phyloP scores from a whole-genome alignment of 352 stramenopile genomes.

The Phytophthora quininea region DNA sequence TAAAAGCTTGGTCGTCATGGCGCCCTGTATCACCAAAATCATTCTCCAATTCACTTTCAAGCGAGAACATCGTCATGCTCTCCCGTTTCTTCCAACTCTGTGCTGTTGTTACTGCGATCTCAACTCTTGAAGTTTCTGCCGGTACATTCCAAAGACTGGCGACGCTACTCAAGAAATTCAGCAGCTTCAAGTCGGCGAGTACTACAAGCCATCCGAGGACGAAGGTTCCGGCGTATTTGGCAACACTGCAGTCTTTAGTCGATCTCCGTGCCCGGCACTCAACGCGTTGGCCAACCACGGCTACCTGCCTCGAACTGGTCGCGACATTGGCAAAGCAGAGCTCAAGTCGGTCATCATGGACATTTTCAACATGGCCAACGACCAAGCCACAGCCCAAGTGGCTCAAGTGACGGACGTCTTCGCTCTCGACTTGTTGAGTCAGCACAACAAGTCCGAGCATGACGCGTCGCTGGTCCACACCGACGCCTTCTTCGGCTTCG shows the following conservation, averaged over 20 bases:
- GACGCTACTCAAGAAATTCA: background rate
- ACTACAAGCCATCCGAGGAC: constrained; percentile 25
- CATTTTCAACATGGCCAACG: background rate
- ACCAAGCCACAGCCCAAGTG: background rate
- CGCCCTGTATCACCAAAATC: no score
- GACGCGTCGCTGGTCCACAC: constrained; percentile 32
- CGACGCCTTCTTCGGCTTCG: constrained; percentile 22
- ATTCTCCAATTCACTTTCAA: no score
- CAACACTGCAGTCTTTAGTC: constrained; percentile 18
- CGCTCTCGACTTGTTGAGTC: constrained; percentile 29
- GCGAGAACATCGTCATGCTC: no score
- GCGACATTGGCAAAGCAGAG: constrained; percentile 20
- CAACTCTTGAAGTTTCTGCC: background rate
- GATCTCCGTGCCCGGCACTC: constrained; percentile 46
- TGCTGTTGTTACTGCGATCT: background rate
- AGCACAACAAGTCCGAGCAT: constrained; percentile 35
- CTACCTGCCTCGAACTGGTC: constrained; percentile 33
- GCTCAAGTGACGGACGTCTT: constrained; percentile 13
- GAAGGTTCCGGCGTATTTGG: constrained; percentile 27
- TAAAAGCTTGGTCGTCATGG: no score
- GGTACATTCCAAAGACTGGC: background rate
- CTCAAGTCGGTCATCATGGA: constrained; percentile 22
- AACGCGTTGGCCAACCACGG: constrained; percentile 54
- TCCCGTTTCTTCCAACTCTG: background rate
- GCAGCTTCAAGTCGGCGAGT: constrained; percentile 23